Percentiles rank a stretch among this genome's conserved stretches.
Conservation (phyloP, 2,329 filamentous ascomycete genomes). For the Alternaria ethzedia region DNA sequence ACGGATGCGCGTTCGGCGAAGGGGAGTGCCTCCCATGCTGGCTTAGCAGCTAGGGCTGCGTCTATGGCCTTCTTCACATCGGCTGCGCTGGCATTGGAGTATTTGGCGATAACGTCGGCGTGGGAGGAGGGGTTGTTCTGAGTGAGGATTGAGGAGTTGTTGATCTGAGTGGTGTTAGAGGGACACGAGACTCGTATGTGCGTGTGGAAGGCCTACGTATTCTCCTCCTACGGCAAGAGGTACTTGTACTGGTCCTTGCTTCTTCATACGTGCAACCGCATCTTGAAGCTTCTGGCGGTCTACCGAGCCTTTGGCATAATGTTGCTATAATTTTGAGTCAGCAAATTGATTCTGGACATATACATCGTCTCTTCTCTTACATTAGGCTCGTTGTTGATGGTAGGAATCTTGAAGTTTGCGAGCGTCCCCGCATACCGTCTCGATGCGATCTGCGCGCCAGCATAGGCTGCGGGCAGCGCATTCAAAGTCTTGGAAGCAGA, state of each 20-base stretch:
- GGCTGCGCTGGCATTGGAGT: conserved; percentile 78
- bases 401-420: conserved; percentile 86
- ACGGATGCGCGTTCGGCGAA: conserved; percentile 91
- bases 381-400: conserved; percentile 92
- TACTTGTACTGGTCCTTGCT: conserved; percentile 74
- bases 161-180: conserved; percentile 60
- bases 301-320: conserved; percentile 82
- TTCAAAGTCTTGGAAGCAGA: conserved; percentile 37
- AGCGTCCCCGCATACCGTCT: conserved; percentile 62
- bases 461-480: conserved; percentile 27
- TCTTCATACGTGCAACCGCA: conserved; percentile 73
- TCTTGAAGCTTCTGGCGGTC: conserved; percentile 78
- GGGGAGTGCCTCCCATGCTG: conserved; percentile 82
- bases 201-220: conserved; percentile 60
- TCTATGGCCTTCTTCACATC: conserved; percentile 84
- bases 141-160: conserved; percentile 66
- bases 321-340: conserved; percentile 67
- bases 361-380: conserved; percentile 60
- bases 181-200: not conserved
- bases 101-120: conserved; percentile 76
- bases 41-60: conserved; percentile 83
- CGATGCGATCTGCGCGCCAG: conserved; percentile 31
- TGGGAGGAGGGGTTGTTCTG: conserved; percentile 88
- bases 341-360: not conserved
- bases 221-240: conserved; percentile 85